Evolutionary conservation across 2,329 filamentous ascomycete species (phyloP).

Genomic region (Alternaria alternata): DNA sequence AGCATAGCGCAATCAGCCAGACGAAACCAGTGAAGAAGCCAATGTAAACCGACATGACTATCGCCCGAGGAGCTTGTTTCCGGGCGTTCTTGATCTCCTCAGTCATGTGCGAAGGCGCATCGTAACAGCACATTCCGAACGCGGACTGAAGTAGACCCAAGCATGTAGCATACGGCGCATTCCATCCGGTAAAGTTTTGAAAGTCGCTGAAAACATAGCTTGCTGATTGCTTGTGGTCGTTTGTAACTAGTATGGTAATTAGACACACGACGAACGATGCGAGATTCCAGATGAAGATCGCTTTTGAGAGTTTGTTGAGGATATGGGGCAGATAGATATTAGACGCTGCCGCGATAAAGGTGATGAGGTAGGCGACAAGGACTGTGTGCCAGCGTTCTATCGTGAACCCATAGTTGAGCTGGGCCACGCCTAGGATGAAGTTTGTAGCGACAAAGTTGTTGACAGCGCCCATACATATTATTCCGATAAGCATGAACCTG

Average conservation of each 20-base stretch:
- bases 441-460: conserved; percentile 58
- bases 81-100: conserved; percentile 63
- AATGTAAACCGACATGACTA: conserved; percentile 51
- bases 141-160: conserved; percentile 63
- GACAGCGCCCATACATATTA: conserved; percentile 63
- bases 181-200: conserved; percentile 63
- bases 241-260: conserved; percentile 62
- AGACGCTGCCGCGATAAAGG: conserved; percentile 53
- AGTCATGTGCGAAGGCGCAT: conserved; percentile 61
- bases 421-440: conserved; percentile 64
- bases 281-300: conserved; percentile 63
- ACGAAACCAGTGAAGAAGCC: conserved; percentile 52
- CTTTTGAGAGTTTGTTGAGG: conserved; percentile 61
- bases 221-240: conserved; percentile 62
- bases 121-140: conserved; percentile 64
- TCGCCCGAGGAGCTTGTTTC: conserved; percentile 59
- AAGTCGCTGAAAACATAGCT: conserved; percentile 65
- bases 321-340: conserved; percentile 62
- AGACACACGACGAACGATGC: conserved; percentile 61
- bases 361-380: conserved; percentile 61
- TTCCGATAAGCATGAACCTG: conserved; percentile 44
- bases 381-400: conserved; percentile 67
- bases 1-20: conserved; percentile 52
- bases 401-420: conserved; percentile 60
- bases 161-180: conserved; percentile 59